Evolutionary conservation across 1,284 basidiomycete species (phyloP), one percentile per base, ranked within the genome.

Genomic region (Pulveroboletus sp.): DNA sequence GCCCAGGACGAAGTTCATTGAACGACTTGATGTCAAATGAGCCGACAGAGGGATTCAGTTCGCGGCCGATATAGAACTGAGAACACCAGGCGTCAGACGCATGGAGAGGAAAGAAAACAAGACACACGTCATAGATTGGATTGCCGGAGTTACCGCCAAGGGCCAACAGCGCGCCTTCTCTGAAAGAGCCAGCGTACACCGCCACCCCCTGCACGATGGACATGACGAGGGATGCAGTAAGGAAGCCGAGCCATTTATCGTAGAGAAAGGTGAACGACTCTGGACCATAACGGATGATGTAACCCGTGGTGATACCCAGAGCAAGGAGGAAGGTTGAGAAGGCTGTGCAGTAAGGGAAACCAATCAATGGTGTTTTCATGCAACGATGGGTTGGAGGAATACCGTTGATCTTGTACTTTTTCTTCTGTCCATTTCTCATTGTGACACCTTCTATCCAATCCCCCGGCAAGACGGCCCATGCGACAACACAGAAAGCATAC

Each of bases 381-480:
- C 2, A 2, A 18, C 11, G n/a, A 26, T 40, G 28, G 14, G 26
- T 12, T 31, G 29, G 8, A n/a, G 4, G 65, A 74, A 60, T 68
- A 95, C 95, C 95, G 77, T 99, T 99, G 67, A 98, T 94, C 76
- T 94, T 98, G 81, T 99, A 99, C 59, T 79, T 77, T 71, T 90
- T 87, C 64, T 81, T 87, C 53, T 78, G 78, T 1, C 96, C 96
- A 40, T 87, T 89, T 43, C 97, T 81, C 63, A 98, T 75, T 22
- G 82, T 77, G 10, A 81, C 85, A 15, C 97, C 97, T 59, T 92
- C 80, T 14, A 97, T 81, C 81, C 84, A 84, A 62, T 94, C 90
- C 9, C 94, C 96, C 0, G 97, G 97, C 9, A 99, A 77, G 35
- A 96, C 67, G 11, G 77, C 79, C 95, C 95, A 98, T 11, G 92